Evolutionary conservation across 1,284 basidiomycete species (phyloP).

Genomic region (Cutaneotrichosporon cavernicola): DNA sequence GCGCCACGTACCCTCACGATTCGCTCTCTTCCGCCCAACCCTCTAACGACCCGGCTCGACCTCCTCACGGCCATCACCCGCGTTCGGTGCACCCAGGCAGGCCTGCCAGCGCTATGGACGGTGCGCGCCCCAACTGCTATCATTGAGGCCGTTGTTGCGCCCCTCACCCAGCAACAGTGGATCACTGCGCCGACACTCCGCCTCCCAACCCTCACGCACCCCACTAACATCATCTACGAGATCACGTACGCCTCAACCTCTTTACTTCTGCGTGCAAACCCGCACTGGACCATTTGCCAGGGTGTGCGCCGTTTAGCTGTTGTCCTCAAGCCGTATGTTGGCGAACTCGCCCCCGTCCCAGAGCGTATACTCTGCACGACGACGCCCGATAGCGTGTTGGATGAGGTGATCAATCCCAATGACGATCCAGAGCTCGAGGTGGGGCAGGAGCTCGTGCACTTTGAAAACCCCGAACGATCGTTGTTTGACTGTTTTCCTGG

Average conservation of each 20-base stretch:
- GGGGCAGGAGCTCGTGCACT: background rate
- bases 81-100: background rate
- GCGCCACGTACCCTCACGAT: background rate
- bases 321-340: background rate
- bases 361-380: background rate
- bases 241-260: background rate
- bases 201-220: background rate
- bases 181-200: background rate
- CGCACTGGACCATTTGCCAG: background rate
- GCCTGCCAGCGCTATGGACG: background rate
- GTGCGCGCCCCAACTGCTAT: background rate
- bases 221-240: background rate
- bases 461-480: background rate
- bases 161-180: background rate
- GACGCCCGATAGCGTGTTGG: background rate
- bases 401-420: background rate
- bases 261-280: background rate
- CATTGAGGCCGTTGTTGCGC: background rate
- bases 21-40: background rate
- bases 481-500: constrained; percentile 1
- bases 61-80: background rate
- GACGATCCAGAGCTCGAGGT: background rate
- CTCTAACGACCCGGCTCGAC: background rate
- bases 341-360: background rate
- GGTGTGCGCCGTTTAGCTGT: background rate